Evolutionary conservation across 768 basidiomycete species (phyloP), one percentile per base, ranked within the genome.

Genomic region (Rhizopogon salebrosus): DNA sequence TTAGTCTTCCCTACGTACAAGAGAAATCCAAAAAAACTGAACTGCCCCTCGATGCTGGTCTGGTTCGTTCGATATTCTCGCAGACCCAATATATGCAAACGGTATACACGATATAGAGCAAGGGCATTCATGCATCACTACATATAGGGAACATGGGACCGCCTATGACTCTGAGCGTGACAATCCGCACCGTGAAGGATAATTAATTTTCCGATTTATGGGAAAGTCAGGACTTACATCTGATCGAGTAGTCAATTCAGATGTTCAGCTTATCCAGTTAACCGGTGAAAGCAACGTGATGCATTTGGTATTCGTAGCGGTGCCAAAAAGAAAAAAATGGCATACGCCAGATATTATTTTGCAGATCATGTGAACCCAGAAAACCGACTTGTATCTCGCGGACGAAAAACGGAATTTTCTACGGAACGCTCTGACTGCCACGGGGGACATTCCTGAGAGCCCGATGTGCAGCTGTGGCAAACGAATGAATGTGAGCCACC

Each of bases 401-500:
- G 20, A 45, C 27, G 27, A 45, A 14, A 13, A 18, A 22, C 29
- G 8, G 7, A 6, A 29, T 20, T 29, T 8, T 20, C 18, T 18
- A 55, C 41, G 9, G 62, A 54, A 3, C 51, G 56, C 14, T 59
- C 63, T 11, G 54, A 59, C 41, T 61, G 60, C 60, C 62, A 64
- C 14, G 66, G 40, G 1, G 58, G 58, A 18, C 54, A 58, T 8
- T 41, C 42, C 48, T 61, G 59, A 18, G 39, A 55, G 9, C 61
- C 52, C 1, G 58, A 65, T 40, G 46, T 60, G 35, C 66, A 67
- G 41, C 55, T 34, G 36, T 60, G 63, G 48, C 66, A 67, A 34
- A 67, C 54, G 45, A 69, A 67, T 1, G 67, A 67, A 1, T 58
- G 48, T 8, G 67, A 64, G 53, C 67, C 66, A n/a, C 66, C 66